A percentile compares a stretch with the other conserved stretches of the same genome.
Evolutionary conservation across 1,284 basidiomycete species (phyloP).

Genomic region (Laetiporus sulphureus): DNA sequence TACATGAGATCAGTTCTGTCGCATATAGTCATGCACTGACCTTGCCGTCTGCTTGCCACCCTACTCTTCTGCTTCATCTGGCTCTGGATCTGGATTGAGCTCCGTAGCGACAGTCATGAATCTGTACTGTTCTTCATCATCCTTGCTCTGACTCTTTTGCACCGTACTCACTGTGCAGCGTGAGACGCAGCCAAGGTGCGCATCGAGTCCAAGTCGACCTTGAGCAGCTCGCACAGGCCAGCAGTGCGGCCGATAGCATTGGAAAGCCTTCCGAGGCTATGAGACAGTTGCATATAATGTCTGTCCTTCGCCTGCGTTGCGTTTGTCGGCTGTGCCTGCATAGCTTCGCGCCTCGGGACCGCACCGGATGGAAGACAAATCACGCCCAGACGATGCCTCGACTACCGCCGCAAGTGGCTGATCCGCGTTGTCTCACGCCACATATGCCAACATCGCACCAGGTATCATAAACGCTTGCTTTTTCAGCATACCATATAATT

Average conservation of each 20-base stretch:
- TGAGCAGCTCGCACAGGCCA: conserved; percentile 64
- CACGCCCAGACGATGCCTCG: too few species aligned
- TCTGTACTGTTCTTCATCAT: conserved; percentile 30
- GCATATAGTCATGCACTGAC: too few species aligned
- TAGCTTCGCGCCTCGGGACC: too few species aligned
- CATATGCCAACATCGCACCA: too few species aligned
- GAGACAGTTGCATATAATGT: conserved; percentile 61
- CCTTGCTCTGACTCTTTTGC: background rate
- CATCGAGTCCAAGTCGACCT: conserved; percentile 67
- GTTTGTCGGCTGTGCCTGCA: conserved; percentile 36
- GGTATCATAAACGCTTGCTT: too few species aligned
- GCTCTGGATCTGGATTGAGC: conserved; percentile 39
- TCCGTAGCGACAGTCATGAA: conserved; percentile 60
- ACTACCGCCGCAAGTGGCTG: too few species aligned
- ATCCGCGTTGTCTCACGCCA: too few species aligned
- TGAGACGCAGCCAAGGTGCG: conserved; percentile 62
- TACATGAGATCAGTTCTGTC: too few species aligned
- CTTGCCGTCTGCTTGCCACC: too few species aligned
- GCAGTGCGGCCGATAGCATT: conserved; percentile 57
- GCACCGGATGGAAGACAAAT: too few species aligned
- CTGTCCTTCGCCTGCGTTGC: conserved; percentile 70
- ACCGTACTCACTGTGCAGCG: conserved; percentile 53
- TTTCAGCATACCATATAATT: too few species aligned
- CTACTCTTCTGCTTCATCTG: too few species aligned
- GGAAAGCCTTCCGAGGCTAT: conserved; percentile 54